Percentiles rank a stretch among this genome's conserved stretches.
phyloP scores from a whole-genome alignment of 1,284 basidiomycete species.

The Cryptococcus hybrid region DNA sequence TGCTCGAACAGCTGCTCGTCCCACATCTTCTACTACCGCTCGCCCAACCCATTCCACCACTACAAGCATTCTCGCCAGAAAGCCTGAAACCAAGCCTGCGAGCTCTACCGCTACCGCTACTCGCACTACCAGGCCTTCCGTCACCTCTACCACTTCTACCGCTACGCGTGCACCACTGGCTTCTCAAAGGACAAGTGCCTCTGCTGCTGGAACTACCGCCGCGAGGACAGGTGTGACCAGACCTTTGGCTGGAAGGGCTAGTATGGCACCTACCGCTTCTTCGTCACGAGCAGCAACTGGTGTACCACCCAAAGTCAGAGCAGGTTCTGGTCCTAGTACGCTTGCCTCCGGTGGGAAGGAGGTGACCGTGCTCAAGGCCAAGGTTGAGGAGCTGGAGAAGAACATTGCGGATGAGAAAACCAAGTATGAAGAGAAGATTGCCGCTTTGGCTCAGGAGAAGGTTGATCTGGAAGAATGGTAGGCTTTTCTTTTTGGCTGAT shows the following conservation, averaged over 20 bases:
- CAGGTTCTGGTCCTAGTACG: slow-evolving; percentile 10
- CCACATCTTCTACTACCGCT: not conserved
- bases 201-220: not conserved
- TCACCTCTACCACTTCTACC: not conserved
- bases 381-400: slow-evolving; percentile 23
- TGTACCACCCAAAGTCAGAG: slow-evolving; percentile 2
- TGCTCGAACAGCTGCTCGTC: not conserved
- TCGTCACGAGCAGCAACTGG: not conserved
- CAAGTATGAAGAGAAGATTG: slow-evolving; percentile 20
- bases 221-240: slow-evolving; percentile 3
- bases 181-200: not conserved
- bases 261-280: slow-evolving; percentile 8
- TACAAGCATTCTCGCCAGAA: not conserved
- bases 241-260: slow-evolving; percentile 8
- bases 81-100: slow-evolving; percentile 1
- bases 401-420: slow-evolving; percentile 15
- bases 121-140: not conserved
- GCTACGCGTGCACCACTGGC: not conserved
- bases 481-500: slow-evolving; percentile 7
- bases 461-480: slow-evolving; percentile 28
- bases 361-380: slow-evolving; percentile 12
- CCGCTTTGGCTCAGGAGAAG: slow-evolving; percentile 19
- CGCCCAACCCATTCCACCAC: slow-evolving; percentile 1
- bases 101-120: not conserved
- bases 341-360: slow-evolving; percentile 8